phyloP scores from a whole-genome alignment of 2,329 filamentous ascomycete genomes.

The Apiospora saccharicola region DNA sequence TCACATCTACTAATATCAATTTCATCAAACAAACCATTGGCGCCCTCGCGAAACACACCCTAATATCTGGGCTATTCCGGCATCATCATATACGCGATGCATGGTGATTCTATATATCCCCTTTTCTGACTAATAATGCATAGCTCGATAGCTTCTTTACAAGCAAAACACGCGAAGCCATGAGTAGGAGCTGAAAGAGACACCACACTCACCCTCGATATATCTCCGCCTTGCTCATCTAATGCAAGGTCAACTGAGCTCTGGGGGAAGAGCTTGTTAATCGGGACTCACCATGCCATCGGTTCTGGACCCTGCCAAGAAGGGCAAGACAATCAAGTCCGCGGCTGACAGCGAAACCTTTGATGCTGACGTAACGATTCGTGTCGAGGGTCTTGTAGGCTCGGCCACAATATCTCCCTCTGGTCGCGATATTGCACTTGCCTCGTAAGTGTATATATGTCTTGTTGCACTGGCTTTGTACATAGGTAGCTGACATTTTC shows the following conservation, averaged over 20 bases:
- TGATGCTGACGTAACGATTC: conserved; percentile 82
- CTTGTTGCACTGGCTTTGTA: conserved; percentile 43
- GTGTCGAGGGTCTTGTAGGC: conserved; percentile 81
- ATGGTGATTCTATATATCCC: background rate
- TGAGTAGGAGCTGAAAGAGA: background rate
- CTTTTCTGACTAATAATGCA: conserved; percentile 14
- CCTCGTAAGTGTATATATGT: conserved; percentile 64
- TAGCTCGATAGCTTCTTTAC: background rate
- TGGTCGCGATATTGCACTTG: conserved; percentile 88
- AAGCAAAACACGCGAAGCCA: background rate
- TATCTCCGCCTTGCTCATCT: background rate
- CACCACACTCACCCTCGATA: background rate
- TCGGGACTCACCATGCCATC: conserved; percentile 53
- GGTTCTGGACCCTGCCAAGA: conserved; percentile 55
- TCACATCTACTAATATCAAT: background rate
- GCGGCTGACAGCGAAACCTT: conserved; percentile 89
- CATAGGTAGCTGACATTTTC: conserved; percentile 29
- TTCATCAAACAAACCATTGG: background rate
- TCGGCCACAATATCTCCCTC: conserved; percentile 93
- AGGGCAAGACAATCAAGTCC: conserved; percentile 67
- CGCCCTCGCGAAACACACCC: background rate
- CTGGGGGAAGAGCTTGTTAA: conserved; percentile 35
- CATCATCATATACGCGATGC: background rate
- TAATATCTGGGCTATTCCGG: background rate
- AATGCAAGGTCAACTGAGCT: conserved; percentile 23